Base-by-base conservation (phyloP, 176 grass and related monocot genomes). In the Panicum miliaceum region DNA sequence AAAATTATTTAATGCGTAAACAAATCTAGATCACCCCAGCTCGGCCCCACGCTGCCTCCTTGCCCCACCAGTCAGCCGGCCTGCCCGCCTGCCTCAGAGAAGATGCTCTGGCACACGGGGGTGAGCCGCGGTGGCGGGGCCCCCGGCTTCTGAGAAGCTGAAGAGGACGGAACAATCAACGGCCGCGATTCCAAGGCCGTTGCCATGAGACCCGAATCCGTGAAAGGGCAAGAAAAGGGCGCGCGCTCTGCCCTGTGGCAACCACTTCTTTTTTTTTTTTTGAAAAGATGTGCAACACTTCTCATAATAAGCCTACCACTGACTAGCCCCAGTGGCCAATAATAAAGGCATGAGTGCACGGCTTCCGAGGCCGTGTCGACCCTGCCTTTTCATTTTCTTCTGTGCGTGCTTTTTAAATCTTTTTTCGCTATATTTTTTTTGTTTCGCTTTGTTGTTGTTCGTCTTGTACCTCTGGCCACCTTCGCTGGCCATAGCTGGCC, bases 121-220 rank as follows among this genome's bases (percentile, higher is more conserved):
- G 69, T 72, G 73, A 82, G 75, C 84, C 68, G 73, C 68, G 73
- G 59, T 87, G 71, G 81, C 1, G 85, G 81, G 64, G 40, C 40
- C 40, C 3, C 15, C 56, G 3, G 4, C 41, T 72, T 75, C 27
- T 52, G 4, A 62, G 86, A 79, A 79, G 52, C 56, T 78, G 51
- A 54, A 14, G 57, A 77, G 74, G 83, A 89, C 90, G 74, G 86
- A 81, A 87, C 80, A 94, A 90, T 94, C 89, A 89, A 94, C 87
- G 92, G 89, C 81, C 75, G 73, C 84, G 83, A 90, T 93, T 90
- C 85, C 85, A 82, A 93, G 73, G 88, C 75, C 80, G 92, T 84
- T 60, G 38, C 84, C 71, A 6, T 41, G 52, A 64, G 2, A 37
- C 50, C 36, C 79, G 51, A 86, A 88, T 71, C 72, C 83, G 34